A percentile compares a stretch with the other conserved stretches of the same genome.
phyloP scores from a whole-genome alignment of 1,284 basidiomycete species.

The Puccinia novopanici region DNA sequence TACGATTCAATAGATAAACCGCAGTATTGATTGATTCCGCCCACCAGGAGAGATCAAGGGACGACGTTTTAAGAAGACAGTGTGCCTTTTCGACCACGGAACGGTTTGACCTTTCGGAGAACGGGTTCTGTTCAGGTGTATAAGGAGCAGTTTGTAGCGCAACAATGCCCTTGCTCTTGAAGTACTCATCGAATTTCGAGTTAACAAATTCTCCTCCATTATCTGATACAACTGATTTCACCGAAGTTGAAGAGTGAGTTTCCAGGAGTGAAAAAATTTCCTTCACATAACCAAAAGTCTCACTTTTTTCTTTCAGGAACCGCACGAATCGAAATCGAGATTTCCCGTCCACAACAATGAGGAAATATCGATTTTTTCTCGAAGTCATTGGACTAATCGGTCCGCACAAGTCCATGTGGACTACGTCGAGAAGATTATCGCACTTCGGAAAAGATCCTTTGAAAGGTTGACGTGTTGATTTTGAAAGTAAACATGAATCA shows the following conservation, averaged over 20 bases:
- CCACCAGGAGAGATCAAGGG: too few species aligned
- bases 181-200: neutral
- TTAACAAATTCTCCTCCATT: constrained; percentile 30
- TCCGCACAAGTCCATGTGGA: constrained; percentile 31
- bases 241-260: neutral
- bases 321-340: constrained; percentile 2
- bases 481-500: constrained; percentile 14
- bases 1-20: constrained; percentile 12
- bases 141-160: neutral
- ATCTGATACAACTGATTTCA: neutral
- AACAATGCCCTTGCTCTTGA: neutral
- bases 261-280: constrained; percentile 17
- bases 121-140: constrained; percentile 5
- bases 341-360: constrained; percentile 20
- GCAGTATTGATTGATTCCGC: neutral
- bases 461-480: neutral
- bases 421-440: neutral
- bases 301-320: neutral
- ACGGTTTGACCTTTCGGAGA: neutral
- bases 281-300: neutral
- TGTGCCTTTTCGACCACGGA: neutral
- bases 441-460: neutral
- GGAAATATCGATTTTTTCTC: neutral
- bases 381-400: constrained; percentile 6
- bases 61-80: neutral